Evolutionary conservation across 192 early-diverging fungal genomes (phyloP).

Genomic region (Linnemannia zychae): DNA sequence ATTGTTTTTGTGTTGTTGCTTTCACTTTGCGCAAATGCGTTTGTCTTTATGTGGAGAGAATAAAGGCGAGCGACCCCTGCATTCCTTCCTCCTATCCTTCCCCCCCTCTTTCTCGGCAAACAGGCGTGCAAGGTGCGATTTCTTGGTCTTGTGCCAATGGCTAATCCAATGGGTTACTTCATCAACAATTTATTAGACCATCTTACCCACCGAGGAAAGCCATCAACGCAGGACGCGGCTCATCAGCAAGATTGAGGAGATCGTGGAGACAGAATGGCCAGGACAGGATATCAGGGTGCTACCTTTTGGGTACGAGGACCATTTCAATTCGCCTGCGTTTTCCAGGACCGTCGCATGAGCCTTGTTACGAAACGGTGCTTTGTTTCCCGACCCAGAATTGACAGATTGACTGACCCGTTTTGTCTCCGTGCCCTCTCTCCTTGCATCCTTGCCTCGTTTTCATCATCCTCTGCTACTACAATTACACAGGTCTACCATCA

Average conservation of each 20-base stretch:
- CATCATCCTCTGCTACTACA: background rate
- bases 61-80: background rate
- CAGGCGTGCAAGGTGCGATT: background rate
- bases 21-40: slow-evolving; percentile 1
- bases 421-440: background rate
- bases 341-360: background rate
- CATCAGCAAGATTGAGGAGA: slow-evolving; percentile 83
- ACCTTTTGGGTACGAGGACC: slow-evolving; percentile 83
- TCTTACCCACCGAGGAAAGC: slow-evolving; percentile 79
- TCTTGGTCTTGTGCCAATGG: background rate
- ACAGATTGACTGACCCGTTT: slow-evolving; percentile 1
- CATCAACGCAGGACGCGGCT: slow-evolving; percentile 73
- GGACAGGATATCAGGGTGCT: slow-evolving; percentile 80
- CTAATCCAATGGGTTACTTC: background rate
- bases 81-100: background rate
- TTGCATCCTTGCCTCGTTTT: background rate
- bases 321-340: background rate
- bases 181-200: slow-evolving; percentile 39
- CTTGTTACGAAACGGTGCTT: background rate
- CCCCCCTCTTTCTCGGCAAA: background rate
- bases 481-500: slow-evolving; percentile 81
- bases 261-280: slow-evolving; percentile 88
- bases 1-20: background rate
- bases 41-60: background rate
- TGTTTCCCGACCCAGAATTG: background rate